Percentiles rank a stretch among this genome's conserved stretches.
Evolutionary conservation across 2,329 filamentous ascomycete genomes (phyloP).

Genomic region (Exophiala spinifera): DNA sequence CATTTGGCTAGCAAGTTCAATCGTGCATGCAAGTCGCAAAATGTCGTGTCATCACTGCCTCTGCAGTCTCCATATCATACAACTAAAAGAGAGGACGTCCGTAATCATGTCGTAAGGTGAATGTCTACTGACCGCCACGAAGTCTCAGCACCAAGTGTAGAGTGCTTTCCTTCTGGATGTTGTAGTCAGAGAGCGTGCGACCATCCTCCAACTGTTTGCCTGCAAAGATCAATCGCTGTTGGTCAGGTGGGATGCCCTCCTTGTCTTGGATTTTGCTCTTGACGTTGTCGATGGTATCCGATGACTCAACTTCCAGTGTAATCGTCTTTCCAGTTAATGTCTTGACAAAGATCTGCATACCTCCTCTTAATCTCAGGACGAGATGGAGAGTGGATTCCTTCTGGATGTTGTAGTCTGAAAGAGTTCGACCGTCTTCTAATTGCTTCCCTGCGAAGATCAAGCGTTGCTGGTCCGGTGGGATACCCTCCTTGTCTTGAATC

Average conservation of each 20-base stretch:
- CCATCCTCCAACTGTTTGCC: slow-evolving; percentile 62
- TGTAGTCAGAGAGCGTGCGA: slow-evolving; percentile 53
- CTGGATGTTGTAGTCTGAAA: slow-evolving; percentile 96
- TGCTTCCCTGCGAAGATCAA: slow-evolving; percentile 94
- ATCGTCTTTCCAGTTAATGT: slow-evolving; percentile 73
- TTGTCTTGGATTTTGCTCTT: slow-evolving; percentile 77
- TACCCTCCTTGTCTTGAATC: slow-evolving; percentile 78
- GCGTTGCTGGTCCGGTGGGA: slow-evolving; percentile 91
- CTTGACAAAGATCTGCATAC: slow-evolving; percentile 84
- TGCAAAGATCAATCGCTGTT: slow-evolving; percentile 68
- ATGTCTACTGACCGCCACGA: slow-evolving; percentile 46
- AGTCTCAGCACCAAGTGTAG: slow-evolving; percentile 63
- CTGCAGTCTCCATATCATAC: no score
- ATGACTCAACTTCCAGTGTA: slow-evolving; percentile 65
- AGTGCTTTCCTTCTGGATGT: slow-evolving; percentile 61
- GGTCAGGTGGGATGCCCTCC: slow-evolving; percentile 70
- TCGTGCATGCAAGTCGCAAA: not conserved
- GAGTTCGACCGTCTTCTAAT: slow-evolving; percentile 83
- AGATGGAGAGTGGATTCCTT: slow-evolving; percentile 81
- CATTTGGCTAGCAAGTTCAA: not conserved
- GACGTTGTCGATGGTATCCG: slow-evolving; percentile 68
- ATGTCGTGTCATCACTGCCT: not conserved
- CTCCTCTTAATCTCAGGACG: slow-evolving; percentile 76
- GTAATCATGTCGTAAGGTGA: not conserved
- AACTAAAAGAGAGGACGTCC: slow-evolving; percentile 4